Evolutionary conservation across 225 moss, liverwort and hornwort species (phyloP).

Genomic region (Bryum argenteum): DNA sequence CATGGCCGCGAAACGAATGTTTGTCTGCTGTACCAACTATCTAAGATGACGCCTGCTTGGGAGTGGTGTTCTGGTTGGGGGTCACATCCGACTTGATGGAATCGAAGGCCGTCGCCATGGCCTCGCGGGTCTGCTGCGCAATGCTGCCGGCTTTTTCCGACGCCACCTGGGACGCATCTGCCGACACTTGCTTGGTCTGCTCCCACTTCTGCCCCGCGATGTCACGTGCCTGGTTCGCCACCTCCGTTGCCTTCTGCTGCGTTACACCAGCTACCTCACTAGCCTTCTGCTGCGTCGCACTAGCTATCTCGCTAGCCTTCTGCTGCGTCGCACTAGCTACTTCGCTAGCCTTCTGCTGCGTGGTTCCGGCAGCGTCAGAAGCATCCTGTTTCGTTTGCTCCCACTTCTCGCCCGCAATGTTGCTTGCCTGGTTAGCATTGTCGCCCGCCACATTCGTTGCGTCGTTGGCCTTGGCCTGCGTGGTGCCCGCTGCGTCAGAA

Average conservation of each 20-base stretch:
- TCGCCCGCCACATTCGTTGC: constrained; percentile 9
- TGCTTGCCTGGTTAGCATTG: constrained; percentile 16
- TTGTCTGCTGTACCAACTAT: too few relatives aligned
- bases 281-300: too few relatives aligned
- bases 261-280: constrained; percentile 2
- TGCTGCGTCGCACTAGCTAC: too few relatives aligned
- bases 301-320: too few relatives aligned
- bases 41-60: too few relatives aligned
- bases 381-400: constrained; percentile 22
- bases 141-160: not conserved
- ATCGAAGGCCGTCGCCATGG: constrained; percentile 16
- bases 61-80: constrained; percentile 5
- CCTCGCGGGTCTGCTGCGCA: too few relatives aligned
- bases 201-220: constrained; percentile 34
- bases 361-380: not conserved
- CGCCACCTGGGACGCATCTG: not conserved
- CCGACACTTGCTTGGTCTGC: constrained; percentile 24
- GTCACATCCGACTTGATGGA: constrained; percentile 9
- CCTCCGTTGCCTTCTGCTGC: constrained; percentile 23
- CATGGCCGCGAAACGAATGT: too few relatives aligned
- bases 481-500: not conserved
- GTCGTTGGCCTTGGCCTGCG: constrained; percentile 12
- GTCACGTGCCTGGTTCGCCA: not conserved
- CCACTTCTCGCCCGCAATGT: constrained; percentile 19
- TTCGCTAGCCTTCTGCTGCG: constrained; percentile 25